Evolutionary conservation across 345 rosid genomes (phyloP).

Genomic region (Hypericum androsaemum): DNA sequence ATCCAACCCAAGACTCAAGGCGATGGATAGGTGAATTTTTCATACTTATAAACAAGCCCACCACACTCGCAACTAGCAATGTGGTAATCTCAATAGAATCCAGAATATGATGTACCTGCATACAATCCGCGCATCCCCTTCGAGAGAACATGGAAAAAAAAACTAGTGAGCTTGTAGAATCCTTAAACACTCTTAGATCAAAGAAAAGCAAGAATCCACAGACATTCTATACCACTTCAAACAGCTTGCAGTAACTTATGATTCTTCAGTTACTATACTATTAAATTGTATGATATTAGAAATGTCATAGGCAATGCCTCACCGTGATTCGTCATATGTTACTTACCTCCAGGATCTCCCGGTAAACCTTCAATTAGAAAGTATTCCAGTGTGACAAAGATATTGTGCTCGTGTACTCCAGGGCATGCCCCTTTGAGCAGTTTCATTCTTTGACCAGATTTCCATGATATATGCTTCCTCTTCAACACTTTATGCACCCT

Average conservation of each 20-base stretch:
- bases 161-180: conserved; percentile 6
- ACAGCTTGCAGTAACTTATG: too few species aligned
- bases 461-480: conserved; percentile 46
- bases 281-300: neutral
- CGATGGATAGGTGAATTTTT: too few species aligned
- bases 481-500: conserved; percentile 42
- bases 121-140: conserved; percentile 61
- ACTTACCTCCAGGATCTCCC: conserved; percentile 67
- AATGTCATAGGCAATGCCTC: neutral
- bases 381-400: conserved; percentile 57
- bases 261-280: too few species aligned
- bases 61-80: too few species aligned
- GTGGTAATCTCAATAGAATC: neutral
- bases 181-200: neutral
- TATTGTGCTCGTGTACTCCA: conserved; percentile 30
- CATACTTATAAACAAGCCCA: too few species aligned
- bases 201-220: neutral
- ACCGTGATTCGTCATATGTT: conserved; percentile 1
- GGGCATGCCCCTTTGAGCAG: conserved; percentile 57
- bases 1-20: too few species aligned
- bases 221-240: too few species aligned
- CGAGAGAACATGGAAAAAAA: conserved; percentile 7
- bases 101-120: conserved; percentile 46
- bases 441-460: conserved; percentile 50
- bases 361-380: conserved; percentile 57